Base-by-base conservation (phyloP, 768 basidiomycete species). In the Boletus edulis region DNA sequence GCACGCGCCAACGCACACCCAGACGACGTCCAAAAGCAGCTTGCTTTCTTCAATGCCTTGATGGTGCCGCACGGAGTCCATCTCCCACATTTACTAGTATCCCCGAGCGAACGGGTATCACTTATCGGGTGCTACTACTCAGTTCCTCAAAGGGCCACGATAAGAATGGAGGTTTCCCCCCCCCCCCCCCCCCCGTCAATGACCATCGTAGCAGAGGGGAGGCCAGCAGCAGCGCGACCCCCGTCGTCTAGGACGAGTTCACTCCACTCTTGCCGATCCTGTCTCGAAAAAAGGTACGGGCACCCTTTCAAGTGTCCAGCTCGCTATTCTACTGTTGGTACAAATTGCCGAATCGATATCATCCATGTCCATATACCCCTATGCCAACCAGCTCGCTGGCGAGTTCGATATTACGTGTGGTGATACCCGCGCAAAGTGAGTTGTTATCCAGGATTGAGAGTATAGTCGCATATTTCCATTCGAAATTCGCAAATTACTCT, bases 1-100 rank as follows among this genome's bases (percentile, higher is more conserved):
- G 86, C 84, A 5, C 87, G 86, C 41, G 91, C 86, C 14, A 88
- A 94, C 59, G 81, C 85, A 7, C 74, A 84, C 57, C 88, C 89
- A 1, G 74, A 85, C 58, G 84, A 91, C 72, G 71, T 88, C 20
- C 60, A 73, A 20, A 88, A 85, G 62, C 91, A 94, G 63, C 68
- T 93, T 52, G 76, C 82, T 4, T 73, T 92, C 14, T 87, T 84
- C 67, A 79, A 81, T 22, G 90, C 86, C 17, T 73, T 94, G 29
- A n/a, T 27, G 10, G 27, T 37, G 5, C 35, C 38, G n/a, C 8
- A 15, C 46, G 46, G 52, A 1, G 1, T 10, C 32, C 9, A 27
- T 41, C 43, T 29, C n/a, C 14, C 11, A 46, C 29, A 24, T 17
- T 14, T 40, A 17, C 31, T 32, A 35, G 35, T n/a, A 48, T 42